Base-by-base conservation (phyloP, 2,329 filamentous ascomycete genomes). In the Xylariaceae sp. region DNA sequence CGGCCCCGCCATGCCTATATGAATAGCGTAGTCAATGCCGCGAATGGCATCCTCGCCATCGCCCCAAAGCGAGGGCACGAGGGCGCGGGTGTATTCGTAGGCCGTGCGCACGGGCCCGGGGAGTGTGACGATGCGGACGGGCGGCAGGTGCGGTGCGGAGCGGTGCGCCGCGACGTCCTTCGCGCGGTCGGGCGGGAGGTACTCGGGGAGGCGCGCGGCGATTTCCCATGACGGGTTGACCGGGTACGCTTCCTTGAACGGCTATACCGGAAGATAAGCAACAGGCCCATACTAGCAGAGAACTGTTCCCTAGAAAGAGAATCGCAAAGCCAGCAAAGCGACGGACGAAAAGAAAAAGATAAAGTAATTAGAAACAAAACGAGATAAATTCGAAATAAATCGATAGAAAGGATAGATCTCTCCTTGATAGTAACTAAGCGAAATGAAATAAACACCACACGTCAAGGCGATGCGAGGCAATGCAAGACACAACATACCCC, bases 151-250 rank as follows among this genome's bases (percentile, higher is more conserved):
- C n/a, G 54, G 21, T 15, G 65, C 47, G 47, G 74, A 62, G 57
- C 74, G 61, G 29, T 65, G 63, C 47, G 63, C 58, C 52, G 65
- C 61, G 58, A 10, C 29, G 10, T 72, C 70, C 64, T 77, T 79
- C 59, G 69, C 68, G 47, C 73, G 71, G 13, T 76, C 68, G 1
- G 77, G 72, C 2, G 83, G 80, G 5, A 92, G 79, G 61, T 80
- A 79, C 2, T 79, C 70, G 3, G 89, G 85, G n/a, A 95, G 80
- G 18, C 74, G 76, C 22, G 76, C 78, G 46, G 87, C 84, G 66
- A 95, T 92, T 66, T 92, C 81, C 79, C 83, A 92, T 2, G 89
- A 90, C 8, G 90, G 89, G 67, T 95, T 95, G 55, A 85, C 74
- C 26, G 84, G 81, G 65, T 85, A 85, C 42, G 85, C 74, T n/a